Conservation (phyloP, 352 stramenopile genomes). For the Pythium aquatile region DNA sequence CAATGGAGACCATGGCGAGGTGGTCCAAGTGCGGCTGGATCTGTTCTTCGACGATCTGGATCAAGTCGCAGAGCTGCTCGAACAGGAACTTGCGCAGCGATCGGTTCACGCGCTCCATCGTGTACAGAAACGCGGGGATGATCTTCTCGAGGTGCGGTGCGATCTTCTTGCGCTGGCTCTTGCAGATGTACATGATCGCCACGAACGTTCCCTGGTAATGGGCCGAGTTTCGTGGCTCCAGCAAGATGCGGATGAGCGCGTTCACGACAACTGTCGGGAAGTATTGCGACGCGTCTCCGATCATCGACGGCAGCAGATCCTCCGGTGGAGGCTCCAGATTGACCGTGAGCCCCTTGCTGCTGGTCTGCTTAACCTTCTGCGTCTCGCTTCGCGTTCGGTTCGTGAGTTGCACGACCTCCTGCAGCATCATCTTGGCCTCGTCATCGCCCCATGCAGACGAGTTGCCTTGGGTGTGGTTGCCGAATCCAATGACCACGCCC, state of each 20-base stretch:
- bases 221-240: conserved; percentile 93
- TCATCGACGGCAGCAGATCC: conserved; percentile 81
- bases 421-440: conserved; percentile 34
- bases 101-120: conserved; percentile 86
- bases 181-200: conserved; percentile 99
- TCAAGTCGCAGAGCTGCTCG: conserved; percentile 95
- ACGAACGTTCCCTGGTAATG: conserved; percentile 98
- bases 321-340: conserved; percentile 64
- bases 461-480: conserved; percentile 4
- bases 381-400: conserved; percentile 52
- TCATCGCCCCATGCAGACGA: conserved; percentile 35
- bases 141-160: conserved; percentile 96
- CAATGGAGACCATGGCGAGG: conserved; percentile 78
- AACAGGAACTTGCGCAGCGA: conserved; percentile 94
- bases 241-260: conserved; percentile 97
- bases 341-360: conserved; percentile 55
- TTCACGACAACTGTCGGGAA: conserved; percentile 97
- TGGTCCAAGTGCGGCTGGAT: conserved; percentile 91
- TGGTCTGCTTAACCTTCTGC: conserved; percentile 74
- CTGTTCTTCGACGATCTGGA: conserved; percentile 96
- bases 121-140: conserved; percentile 96
- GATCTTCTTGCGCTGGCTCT: conserved; percentile 92
- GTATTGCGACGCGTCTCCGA: conserved; percentile 90
- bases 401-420: conserved; percentile 49
- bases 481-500: conserved; percentile 24